Evolutionary conservation across 2,329 filamentous ascomycete species (phyloP).

Genomic region (Sclerotinia nivalis): DNA sequence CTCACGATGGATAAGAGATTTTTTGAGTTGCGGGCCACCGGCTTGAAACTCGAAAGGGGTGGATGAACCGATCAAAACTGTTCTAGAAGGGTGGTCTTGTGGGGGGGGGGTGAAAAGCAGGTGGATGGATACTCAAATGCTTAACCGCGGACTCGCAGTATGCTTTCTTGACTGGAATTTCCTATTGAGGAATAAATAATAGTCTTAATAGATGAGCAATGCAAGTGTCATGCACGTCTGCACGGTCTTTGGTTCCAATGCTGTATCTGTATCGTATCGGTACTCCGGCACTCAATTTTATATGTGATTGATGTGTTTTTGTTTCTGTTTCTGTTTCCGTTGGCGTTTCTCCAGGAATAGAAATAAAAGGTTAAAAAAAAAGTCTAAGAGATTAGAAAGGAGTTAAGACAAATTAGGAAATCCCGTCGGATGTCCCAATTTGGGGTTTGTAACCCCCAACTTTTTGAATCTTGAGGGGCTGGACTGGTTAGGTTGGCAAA

Average conservation of each 20-base stretch:
- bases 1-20: background rate
- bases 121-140: slow-evolving; percentile 4
- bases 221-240: slow-evolving; percentile 3
- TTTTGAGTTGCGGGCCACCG: background rate
- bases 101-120: background rate
- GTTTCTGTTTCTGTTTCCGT: background rate
- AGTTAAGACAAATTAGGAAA: background rate
- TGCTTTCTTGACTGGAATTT: background rate
- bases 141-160: slow-evolving; percentile 7
- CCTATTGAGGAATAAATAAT: background rate
- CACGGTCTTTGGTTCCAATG: slow-evolving; percentile 15
- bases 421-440: slow-evolving; percentile 18
- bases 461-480: background rate
- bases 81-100: slow-evolving; percentile 18
- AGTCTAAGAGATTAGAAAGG: background rate
- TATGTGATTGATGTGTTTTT: slow-evolving; percentile 10
- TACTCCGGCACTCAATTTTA: slow-evolving; percentile 10
- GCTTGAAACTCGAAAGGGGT: slow-evolving; percentile 1
- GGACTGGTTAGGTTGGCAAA: slow-evolving; percentile 8
- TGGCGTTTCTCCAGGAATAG: slow-evolving; percentile 17
- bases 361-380: background rate
- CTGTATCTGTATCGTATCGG: background rate
- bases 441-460: background rate
- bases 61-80: background rate
- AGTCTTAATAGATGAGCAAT: background rate